These are phyloP conservation scores for Neofusicoccum laricinum DNA, from an alignment of 2,329 filamentous ascomycete species.

Conservation along the genomic window DNA sequence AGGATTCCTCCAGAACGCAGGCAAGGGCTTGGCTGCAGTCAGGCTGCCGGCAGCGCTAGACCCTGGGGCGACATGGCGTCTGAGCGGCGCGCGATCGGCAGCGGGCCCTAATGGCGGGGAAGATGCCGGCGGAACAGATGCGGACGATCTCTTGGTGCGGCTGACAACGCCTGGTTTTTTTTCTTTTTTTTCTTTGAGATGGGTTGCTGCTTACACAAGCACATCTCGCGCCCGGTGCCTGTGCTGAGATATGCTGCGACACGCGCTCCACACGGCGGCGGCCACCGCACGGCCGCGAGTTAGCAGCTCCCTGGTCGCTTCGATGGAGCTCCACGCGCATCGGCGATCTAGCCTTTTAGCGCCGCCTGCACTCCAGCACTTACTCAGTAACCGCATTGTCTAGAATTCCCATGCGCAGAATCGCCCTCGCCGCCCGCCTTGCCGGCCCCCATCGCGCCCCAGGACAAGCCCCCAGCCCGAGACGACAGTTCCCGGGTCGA, in stretches of 20 bases:
- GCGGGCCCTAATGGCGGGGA: neutral
- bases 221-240: neutral
- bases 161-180: neutral
- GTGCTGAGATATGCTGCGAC: neutral
- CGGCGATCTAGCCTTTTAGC: constrained; percentile 4
- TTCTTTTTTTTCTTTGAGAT: neutral
- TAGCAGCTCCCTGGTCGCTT: neutral
- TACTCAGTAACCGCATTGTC: constrained; percentile 10
- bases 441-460: neutral
- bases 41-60: neutral
- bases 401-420: constrained; percentile 4
- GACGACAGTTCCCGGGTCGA: neutral
- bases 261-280: neutral
- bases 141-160: neutral
- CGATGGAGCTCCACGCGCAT: constrained; percentile 10
- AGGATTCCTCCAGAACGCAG: no score
- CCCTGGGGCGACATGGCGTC: neutral
- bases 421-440: neutral
- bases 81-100: neutral
- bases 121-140: neutral
- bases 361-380: neutral
- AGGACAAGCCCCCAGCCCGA: neutral
- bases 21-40: neutral
- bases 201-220: no score
- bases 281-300: neutral